Conservation (phyloP, 352 stramenopile species). For the Elongisporangium prolatum region DNA sequence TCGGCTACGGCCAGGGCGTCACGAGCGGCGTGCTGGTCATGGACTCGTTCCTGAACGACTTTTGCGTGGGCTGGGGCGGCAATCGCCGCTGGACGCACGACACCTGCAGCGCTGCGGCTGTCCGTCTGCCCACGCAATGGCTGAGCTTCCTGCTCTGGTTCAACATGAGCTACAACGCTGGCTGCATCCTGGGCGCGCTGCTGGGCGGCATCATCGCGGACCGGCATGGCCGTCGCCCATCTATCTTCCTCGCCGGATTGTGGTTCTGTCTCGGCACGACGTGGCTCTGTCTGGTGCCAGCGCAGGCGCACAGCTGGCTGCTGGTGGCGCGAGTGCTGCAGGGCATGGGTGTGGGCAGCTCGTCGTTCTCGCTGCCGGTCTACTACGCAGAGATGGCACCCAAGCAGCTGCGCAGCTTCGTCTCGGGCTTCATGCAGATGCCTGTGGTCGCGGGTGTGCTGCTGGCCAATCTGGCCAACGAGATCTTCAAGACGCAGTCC, state of each 20-base stretch:
- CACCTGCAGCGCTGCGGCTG: constrained; percentile 15
- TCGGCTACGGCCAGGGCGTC: constrained; percentile 6
- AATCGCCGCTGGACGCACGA: constrained; percentile 22
- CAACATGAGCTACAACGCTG: constrained; percentile 22
- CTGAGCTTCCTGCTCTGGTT: constrained; percentile 18
- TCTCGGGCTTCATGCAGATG: constrained; percentile 21
- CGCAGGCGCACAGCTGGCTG: constrained; percentile 6
- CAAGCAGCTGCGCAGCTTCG: constrained; percentile 9
- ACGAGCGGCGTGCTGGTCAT: constrained; percentile 13
- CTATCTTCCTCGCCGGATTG: constrained; percentile 14
- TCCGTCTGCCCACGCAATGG: constrained; percentile 20
- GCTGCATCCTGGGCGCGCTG: constrained; percentile 16
- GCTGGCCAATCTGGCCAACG: constrained; percentile 27
- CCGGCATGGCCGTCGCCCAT: constrained; percentile 12
- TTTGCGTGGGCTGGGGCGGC: constrained; percentile 11
- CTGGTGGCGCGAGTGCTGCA: constrained; percentile 9
- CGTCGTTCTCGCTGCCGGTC: constrained; percentile 15
- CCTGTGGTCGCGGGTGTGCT: constrained; percentile 12
- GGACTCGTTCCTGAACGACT: constrained; percentile 14
- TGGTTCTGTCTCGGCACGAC: constrained; percentile 15
- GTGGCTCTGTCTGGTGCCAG: constrained; percentile 7
- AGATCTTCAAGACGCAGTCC: constrained; percentile 17
- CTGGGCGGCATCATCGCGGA: constrained; percentile 15
- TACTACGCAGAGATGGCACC: constrained; percentile 20
- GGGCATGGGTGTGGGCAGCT: constrained; percentile 17